phyloP scores from a whole-genome alignment of 78 protist species.

The Cavenderia fasciculata region DNA sequence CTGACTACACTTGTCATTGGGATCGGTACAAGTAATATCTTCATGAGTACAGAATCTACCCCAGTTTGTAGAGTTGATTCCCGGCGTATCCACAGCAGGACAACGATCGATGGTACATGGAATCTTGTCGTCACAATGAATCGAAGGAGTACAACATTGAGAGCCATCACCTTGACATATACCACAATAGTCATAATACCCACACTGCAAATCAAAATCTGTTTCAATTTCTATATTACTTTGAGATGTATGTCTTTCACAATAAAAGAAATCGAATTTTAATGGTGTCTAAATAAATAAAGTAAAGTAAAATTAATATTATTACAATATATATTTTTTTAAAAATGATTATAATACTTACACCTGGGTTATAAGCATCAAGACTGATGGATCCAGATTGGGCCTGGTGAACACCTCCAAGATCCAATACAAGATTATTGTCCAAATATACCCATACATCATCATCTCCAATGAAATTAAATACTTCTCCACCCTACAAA shows the following conservation, averaged over 20 bases:
- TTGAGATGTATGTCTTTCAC: constrained; percentile 20
- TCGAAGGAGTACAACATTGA: constrained; percentile 9
- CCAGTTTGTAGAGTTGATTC: background rate
- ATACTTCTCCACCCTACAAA: constrained; percentile 1
- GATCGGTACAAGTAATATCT: background rate
- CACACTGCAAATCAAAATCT: background rate
- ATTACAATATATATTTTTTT: constrained; percentile 56
- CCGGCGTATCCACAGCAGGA: background rate
- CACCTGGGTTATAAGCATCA: background rate
- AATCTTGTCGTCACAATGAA: constrained; percentile 8
- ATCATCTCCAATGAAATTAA: constrained; percentile 61
- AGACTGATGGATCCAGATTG: background rate
- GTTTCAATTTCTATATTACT: background rate
- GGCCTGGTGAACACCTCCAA: constrained; percentile 48
- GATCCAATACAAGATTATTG: constrained; percentile 34
- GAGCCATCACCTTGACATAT: constrained; percentile 64
- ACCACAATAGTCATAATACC: constrained; percentile 20
- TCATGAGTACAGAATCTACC: background rate
- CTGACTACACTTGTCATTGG: no score
- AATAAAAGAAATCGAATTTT: constrained; percentile 68
- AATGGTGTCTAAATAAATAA: background rate
- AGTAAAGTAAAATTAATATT: no score
- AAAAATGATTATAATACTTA: background rate
- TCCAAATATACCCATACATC: constrained; percentile 64
- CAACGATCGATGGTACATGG: constrained; percentile 47